These are phyloP conservation scores for Teratosphaeria destructans DNA, from an alignment of 2,329 filamentous ascomycete genomes.

Conservation along the genomic window DNA sequence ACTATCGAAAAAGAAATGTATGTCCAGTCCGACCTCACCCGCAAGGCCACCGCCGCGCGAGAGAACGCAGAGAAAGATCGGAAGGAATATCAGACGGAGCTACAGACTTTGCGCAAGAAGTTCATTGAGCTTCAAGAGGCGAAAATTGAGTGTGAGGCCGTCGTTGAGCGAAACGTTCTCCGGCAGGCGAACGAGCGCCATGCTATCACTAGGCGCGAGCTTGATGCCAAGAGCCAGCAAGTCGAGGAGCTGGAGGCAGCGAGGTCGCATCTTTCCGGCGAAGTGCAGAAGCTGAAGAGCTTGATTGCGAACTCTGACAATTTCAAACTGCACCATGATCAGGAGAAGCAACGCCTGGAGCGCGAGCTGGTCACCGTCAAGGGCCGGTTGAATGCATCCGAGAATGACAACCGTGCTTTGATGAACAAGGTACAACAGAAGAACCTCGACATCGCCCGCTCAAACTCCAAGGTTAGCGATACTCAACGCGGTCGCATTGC, in stretches of 20 bases:
- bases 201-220: conserved; percentile 62
- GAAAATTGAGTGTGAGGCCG: conserved; percentile 68
- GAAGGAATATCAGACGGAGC: conserved; percentile 78
- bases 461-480: conserved; percentile 75
- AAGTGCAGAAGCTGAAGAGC: conserved; percentile 78
- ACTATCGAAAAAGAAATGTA: conserved; percentile 98
- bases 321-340: conserved; percentile 81
- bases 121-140: conserved; percentile 80
- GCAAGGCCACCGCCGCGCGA: conserved; percentile 73
- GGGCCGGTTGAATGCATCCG: conserved; percentile 77
- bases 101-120: conserved; percentile 69
- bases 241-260: conserved; percentile 72
- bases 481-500: conserved; percentile 67
- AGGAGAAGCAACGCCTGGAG: conserved; percentile 87
- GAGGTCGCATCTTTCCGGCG: conserved; percentile 60
- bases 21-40: conserved; percentile 81
- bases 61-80: conserved; percentile 73
- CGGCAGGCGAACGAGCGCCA: conserved; percentile 72
- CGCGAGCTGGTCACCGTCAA: conserved; percentile 85
- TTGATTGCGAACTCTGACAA: conserved; percentile 81
- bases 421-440: conserved; percentile 97
- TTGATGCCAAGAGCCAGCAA: conserved; percentile 67
- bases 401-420: conserved; percentile 92
- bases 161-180: conserved; percentile 69
- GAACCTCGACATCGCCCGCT: conserved; percentile 87